Evolutionary conservation across 179 eudicot species (phyloP).

Genomic region (Heliamphora ciliata): DNA sequence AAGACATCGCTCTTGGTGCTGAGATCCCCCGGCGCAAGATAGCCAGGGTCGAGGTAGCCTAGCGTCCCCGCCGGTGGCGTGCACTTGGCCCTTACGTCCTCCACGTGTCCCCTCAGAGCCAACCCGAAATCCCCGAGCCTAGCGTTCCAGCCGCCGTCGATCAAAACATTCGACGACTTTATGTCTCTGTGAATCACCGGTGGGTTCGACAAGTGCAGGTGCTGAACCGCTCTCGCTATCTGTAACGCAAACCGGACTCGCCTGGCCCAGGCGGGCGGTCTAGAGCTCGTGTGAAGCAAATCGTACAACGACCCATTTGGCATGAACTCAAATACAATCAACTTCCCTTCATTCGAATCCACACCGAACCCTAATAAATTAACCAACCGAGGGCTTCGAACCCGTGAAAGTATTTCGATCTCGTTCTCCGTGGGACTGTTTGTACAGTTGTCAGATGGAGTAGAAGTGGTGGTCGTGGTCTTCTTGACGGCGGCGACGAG

Average conservation of each 20-base stretch:
- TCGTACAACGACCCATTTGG: constrained; percentile 72
- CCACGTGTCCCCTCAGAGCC: constrained; percentile 61
- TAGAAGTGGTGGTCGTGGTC: constrained; percentile 16
- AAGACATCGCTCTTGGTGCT: constrained; percentile 66
- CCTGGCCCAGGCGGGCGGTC: constrained; percentile 35
- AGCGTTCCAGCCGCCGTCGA: constrained; percentile 45
- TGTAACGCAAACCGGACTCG: constrained; percentile 55
- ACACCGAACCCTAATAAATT: constrained; percentile 52
- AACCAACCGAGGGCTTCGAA: constrained; percentile 40
- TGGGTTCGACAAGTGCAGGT: constrained; percentile 49
- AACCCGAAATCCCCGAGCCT: constrained; percentile 76
- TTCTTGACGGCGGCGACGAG: constrained; percentile 64
- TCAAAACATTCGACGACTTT: constrained; percentile 62
- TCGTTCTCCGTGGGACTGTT: constrained; percentile 42
- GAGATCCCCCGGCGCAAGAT: constrained; percentile 64
- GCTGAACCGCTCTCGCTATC: constrained; percentile 44
- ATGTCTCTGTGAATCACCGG: constrained; percentile 79
- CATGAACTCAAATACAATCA: constrained; percentile 66
- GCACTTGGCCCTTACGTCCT: constrained; percentile 36
- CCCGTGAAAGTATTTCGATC: constrained; percentile 47
- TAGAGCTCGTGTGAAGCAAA: constrained; percentile 29
- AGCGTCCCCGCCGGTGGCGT: constrained; percentile 93
- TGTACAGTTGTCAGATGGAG: no score
- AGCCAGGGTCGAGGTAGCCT: constrained; percentile 78
- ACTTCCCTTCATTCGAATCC: constrained; percentile 16